phyloP scores from a whole-genome alignment of 2,329 filamentous ascomycete species.

The Diaporthe nobilis region DNA sequence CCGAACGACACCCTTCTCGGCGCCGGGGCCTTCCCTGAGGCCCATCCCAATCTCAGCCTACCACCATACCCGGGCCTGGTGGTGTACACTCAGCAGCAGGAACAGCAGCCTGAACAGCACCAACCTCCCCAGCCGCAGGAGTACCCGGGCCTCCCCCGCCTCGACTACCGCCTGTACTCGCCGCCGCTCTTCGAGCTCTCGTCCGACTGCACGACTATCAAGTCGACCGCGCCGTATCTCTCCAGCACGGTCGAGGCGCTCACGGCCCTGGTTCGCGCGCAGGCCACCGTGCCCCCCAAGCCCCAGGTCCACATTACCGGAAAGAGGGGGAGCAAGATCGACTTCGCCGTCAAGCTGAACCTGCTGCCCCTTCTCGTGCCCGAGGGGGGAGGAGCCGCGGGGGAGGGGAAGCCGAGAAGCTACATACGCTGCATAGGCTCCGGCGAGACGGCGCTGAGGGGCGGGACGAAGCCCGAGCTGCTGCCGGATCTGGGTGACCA shows the following conservation, averaged over 20 bases:
- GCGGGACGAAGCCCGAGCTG: constrained; percentile 58
- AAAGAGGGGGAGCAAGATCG: constrained; percentile 58
- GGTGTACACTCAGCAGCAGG: constrained; percentile 20
- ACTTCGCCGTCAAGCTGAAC: constrained; percentile 69
- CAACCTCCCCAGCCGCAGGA: constrained; percentile 50
- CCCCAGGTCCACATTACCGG: constrained; percentile 66
- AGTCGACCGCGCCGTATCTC: constrained; percentile 63
- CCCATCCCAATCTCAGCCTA: constrained; percentile 36
- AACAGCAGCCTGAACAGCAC: constrained; percentile 13
- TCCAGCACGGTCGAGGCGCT: constrained; percentile 62
- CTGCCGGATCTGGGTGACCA: constrained; percentile 59
- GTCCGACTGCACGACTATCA: constrained; percentile 62
- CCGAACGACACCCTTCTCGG: background rate
- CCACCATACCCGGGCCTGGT: constrained; percentile 53
- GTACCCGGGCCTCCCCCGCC: constrained; percentile 62
- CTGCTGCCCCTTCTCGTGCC: constrained; percentile 67
- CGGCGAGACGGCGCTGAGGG: constrained; percentile 66
- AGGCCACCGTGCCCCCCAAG: constrained; percentile 69
- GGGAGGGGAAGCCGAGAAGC: constrained; percentile 57
- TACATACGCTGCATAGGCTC: constrained; percentile 66
- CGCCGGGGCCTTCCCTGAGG: background rate
- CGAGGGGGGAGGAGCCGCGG: constrained; percentile 45
- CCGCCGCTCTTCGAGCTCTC: constrained; percentile 67
- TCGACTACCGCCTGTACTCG: constrained; percentile 68
- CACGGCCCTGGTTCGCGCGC: constrained; percentile 60